These are phyloP conservation scores for Trypanosoma conorhini DNA, from an alignment of 208 protist genomes.

Conservation along the genomic window DNA sequence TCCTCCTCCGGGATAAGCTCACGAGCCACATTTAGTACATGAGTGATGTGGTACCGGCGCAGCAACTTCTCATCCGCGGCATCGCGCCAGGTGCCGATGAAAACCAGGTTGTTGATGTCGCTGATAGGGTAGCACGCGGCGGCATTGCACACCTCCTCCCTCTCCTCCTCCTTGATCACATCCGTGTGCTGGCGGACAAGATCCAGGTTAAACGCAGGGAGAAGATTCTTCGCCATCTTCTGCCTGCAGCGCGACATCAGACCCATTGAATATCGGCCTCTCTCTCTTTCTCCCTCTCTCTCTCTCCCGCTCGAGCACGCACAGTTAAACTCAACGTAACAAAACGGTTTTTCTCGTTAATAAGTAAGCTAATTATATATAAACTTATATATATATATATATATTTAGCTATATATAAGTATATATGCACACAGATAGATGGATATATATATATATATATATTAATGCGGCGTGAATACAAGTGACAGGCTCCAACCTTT, in stretches of 20 bases:
- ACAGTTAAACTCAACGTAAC: background rate
- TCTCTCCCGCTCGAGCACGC: background rate
- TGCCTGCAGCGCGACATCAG: constrained; percentile 45
- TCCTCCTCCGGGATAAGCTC: constrained; percentile 49
- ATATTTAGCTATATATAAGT: background rate
- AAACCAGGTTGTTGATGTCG: constrained; percentile 61
- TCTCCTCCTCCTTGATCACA: background rate
- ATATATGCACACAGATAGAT: too few species aligned
- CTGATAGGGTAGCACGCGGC: constrained; percentile 65
- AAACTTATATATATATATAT: too few species aligned
- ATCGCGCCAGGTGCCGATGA: constrained; percentile 78
- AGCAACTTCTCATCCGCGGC: constrained; percentile 55
- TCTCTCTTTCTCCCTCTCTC: background rate
- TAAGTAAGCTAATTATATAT: too few species aligned
- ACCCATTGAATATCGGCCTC: background rate
- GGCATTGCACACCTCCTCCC: constrained; percentile 56
- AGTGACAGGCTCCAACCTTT: too few species aligned
- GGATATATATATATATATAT: too few species aligned
- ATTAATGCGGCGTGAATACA: too few species aligned
- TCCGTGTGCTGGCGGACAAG: constrained; percentile 42
- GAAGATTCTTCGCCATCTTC: constrained; percentile 31
- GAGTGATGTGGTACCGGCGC: constrained; percentile 44
- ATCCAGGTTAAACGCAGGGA: constrained; percentile 66
- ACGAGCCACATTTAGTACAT: constrained; percentile 81
- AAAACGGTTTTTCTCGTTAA: too few species aligned